These are phyloP conservation scores for Centrapalus pauciflorus DNA, from an alignment of 129 eudicot genomes.

Conservation along the genomic window DNA sequence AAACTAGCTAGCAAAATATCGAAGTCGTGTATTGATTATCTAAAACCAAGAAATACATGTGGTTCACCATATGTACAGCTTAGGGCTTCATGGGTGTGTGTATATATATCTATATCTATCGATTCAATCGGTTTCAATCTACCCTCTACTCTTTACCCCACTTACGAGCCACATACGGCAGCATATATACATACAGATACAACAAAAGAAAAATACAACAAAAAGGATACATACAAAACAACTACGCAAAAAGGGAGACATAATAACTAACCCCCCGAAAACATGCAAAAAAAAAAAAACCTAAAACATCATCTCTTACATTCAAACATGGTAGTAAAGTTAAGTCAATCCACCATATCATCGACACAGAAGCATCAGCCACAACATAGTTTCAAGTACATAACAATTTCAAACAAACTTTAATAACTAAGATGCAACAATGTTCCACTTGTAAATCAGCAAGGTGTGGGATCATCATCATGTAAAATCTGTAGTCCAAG, in stretches of 20 bases:
- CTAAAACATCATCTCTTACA: constrained; percentile 24
- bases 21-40: neutral
- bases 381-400: constrained; percentile 32
- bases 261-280: constrained; percentile 6
- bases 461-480: neutral
- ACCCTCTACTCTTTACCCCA: constrained; percentile 7
- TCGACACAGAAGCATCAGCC: constrained; percentile 16
- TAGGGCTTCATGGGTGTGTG: neutral
- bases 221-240: constrained; percentile 17
- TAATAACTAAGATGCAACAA: constrained; percentile 8
- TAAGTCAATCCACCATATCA: neutral
- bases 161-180: constrained; percentile 14
- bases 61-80: constrained; percentile 3
- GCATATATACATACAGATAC: constrained; percentile 11
- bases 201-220: constrained; percentile 12
- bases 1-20: neutral
- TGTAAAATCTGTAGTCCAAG: constrained; percentile 22
- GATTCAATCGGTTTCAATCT: constrained; percentile 12
- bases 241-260: neutral
- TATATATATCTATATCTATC: neutral
- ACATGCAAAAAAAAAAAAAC: constrained; percentile 9
- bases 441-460: constrained; percentile 13
- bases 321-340: constrained; percentile 22
- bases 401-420: constrained; percentile 23
- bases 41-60: constrained; percentile 6